Conservation (phyloP, 2,329 filamentous ascomycete species). For the Aspergillus nomiae region DNA sequence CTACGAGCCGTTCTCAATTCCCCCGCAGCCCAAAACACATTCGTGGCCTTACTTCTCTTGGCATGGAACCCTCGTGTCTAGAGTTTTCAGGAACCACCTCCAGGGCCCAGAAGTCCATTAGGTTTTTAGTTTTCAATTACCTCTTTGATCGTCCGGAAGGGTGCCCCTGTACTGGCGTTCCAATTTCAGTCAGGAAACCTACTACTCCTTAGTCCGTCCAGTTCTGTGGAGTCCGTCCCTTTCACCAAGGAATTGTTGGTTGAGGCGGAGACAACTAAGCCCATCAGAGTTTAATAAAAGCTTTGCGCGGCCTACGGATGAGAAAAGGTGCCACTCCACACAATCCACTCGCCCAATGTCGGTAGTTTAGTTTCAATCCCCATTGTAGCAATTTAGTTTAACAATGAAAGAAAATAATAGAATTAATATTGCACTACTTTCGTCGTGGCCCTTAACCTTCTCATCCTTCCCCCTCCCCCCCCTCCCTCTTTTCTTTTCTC, state of each 20-base stretch:
- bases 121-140: not conserved
- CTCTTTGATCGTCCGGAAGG: not conserved
- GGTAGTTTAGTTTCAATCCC: conserved; percentile 7
- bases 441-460: not conserved
- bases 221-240: not conserved
- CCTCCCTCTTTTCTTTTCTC: conserved; percentile 1
- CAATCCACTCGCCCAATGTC: not conserved
- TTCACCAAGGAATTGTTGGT: conserved; percentile 1
- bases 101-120: not conserved
- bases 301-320: conserved; percentile 7
- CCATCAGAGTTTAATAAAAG: conserved; percentile 9
- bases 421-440: not conserved
- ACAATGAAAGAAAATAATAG: not conserved
- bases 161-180: not conserved
- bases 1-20: not conserved
- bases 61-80: not conserved
- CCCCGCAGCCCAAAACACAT: not conserved
- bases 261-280: conserved; percentile 1
- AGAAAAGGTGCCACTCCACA: conserved; percentile 6
- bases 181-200: not conserved
- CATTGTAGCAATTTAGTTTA: not conserved
- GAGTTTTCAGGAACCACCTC: not conserved
- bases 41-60: not conserved
- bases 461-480: not conserved
- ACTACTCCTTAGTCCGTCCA: not conserved